Percentiles rank a stretch among this genome's conserved stretches.
Evolutionary conservation across 2,329 filamentous ascomycete species (phyloP).

Genomic region (Hypomyces rosellus): DNA sequence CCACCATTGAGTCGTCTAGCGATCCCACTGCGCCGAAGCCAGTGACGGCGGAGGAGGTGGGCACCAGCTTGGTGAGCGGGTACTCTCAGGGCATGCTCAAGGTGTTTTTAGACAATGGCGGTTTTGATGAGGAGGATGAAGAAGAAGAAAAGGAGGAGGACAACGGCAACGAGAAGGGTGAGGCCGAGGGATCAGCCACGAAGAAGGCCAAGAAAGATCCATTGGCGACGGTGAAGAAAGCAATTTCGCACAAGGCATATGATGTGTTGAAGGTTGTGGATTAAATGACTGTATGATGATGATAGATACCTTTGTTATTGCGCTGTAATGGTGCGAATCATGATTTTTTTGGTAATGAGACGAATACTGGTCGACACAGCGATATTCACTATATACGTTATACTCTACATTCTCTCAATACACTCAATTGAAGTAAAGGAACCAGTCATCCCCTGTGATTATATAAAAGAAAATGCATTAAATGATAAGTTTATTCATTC

Average conservation of each 20-base stretch:
- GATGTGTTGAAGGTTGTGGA: slow-evolving; percentile 50
- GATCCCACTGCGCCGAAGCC: slow-evolving; percentile 40
- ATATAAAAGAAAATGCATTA: too few species aligned
- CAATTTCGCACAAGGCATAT: slow-evolving; percentile 48
- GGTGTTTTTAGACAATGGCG: slow-evolving; percentile 46
- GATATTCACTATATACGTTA: too few species aligned
- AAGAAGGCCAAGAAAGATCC: slow-evolving; percentile 39
- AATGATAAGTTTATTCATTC: too few species aligned
- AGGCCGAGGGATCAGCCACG: slow-evolving; percentile 12
- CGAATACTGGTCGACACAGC: too few species aligned
- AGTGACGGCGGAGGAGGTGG: slow-evolving; percentile 36
- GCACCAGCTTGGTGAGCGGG: slow-evolving; percentile 46
- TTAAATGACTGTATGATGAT: slow-evolving; percentile 22
- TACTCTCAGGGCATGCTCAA: slow-evolving; percentile 54
- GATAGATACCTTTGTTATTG: too few species aligned
- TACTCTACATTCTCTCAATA: too few species aligned
- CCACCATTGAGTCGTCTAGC: slow-evolving; percentile 1
- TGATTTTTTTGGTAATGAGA: too few species aligned
- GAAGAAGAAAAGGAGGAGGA: slow-evolving; percentile 25
- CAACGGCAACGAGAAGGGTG: slow-evolving; percentile 9
- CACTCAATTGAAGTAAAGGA: too few species aligned
- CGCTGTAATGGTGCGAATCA: too few species aligned
- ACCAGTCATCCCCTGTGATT: too few species aligned
- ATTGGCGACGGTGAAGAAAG: slow-evolving; percentile 39
- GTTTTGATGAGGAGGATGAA: slow-evolving; percentile 36